Evolutionary conservation across 2,329 filamentous ascomycete genomes (phyloP), one percentile per base, ranked within the genome.

Genomic region (Penicillium sp.): DNA sequence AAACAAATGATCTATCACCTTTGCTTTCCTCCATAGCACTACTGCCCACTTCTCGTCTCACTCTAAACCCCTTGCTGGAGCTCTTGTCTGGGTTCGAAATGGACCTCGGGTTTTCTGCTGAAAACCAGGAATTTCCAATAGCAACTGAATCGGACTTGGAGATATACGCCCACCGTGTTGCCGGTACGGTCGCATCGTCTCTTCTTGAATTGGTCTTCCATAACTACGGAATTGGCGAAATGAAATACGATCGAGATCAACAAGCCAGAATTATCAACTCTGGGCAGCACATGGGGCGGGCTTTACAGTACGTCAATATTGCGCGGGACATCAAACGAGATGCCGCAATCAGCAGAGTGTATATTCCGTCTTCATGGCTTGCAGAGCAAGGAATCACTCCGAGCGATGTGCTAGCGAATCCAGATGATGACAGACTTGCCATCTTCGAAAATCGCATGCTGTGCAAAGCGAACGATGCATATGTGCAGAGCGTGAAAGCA

Each of bases 241-340:
- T 24, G 9, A 21, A 37, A 4, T 44, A 42, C 22, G 47, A 48
- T 11, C n/a, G 79, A 77, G 54, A 74, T 47, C 56, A 66, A 13
- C 49, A 61, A 4, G 58, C 71, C 47, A 39, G 54, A 46, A 45
- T 58, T n/a, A 49, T 71, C 27, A 80, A 21, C 78, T 80, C 27
- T 19, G 61, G 46, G 1, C 35, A 52, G 11, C 19, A 29, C 1
- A 91, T 91, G 88, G 89, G 89, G 0, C 81, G 88, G 33, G 88
- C 89, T 1, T 75, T 91, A n/a, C 89, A 92, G 66, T 90, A 88
- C 64, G 84, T 90, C 65, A 92, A 91, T 66, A 90, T 92, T 59
- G 86, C 88, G 3, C 85, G 89, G 22, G 89, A 92, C 65, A 86
- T 91, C n/a, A 72, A 76, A 3, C 84, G 85, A 3, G 89, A 91